Percentiles rank a stretch among this genome's conserved stretches.
phyloP scores from a whole-genome alignment of 148 eudicot genomes.

The Rhododendron williamsianum region DNA sequence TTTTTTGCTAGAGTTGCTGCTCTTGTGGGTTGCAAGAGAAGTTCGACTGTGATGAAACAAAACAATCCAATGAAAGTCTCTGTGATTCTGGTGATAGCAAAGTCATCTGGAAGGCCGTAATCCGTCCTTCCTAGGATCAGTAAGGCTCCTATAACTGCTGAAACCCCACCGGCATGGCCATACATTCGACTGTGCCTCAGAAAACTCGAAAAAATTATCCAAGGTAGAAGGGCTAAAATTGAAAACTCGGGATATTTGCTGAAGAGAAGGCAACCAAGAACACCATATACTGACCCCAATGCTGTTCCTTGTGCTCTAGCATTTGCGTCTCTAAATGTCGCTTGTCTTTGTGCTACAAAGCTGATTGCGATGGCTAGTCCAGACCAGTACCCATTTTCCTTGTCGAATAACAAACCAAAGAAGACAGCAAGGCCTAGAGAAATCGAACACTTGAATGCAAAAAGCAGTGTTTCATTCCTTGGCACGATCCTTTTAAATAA shows the following conservation, averaged over 20 bases:
- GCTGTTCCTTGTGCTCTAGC: constrained; percentile 57
- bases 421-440: constrained; percentile 41
- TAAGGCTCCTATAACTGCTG: constrained; percentile 45
- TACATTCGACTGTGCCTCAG: constrained; percentile 48
- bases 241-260: constrained; percentile 7
- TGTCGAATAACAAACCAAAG: constrained; percentile 41
- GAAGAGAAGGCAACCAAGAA: constrained; percentile 40
- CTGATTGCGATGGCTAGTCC: constrained; percentile 53
- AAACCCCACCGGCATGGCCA: constrained; percentile 44
- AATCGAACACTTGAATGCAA: constrained; percentile 47
- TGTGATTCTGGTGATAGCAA: constrained; percentile 43
- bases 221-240: constrained; percentile 37
- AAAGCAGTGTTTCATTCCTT: constrained; percentile 20
- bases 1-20: too few species aligned
- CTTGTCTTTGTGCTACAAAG: constrained; percentile 33
- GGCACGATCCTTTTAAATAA: constrained; percentile 5
- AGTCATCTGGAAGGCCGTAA: constrained; percentile 45
- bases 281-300: constrained; percentile 47
- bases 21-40: too few species aligned
- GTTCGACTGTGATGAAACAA: constrained; percentile 24
- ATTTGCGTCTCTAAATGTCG: constrained; percentile 37
- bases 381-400: constrained; percentile 50
- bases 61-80: constrained; percentile 49
- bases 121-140: constrained; percentile 44
- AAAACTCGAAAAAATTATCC: constrained; percentile 48